Evolutionary conservation across 2,329 filamentous ascomycete species (phyloP).

Genomic region (Bipolaris cookei): DNA sequence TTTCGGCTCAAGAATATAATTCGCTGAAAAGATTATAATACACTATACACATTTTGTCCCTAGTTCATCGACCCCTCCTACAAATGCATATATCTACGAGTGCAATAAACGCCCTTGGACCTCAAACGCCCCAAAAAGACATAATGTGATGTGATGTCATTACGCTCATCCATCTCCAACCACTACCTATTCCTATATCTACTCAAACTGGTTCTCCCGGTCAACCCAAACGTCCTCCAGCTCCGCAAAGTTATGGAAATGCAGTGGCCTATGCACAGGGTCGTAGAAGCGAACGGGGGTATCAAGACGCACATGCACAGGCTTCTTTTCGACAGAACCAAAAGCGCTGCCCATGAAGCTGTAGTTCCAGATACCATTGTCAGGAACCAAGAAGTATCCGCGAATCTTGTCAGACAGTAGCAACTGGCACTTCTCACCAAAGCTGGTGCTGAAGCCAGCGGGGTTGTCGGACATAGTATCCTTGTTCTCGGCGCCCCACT

Average conservation of each 20-base stretch:
- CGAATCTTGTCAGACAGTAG: constrained; percentile 90
- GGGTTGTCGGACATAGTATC: constrained; percentile 92
- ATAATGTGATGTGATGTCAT: not conserved
- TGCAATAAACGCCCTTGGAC: constrained; percentile 16
- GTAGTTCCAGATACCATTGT: constrained; percentile 93
- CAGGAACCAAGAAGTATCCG: constrained; percentile 95
- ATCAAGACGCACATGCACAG: constrained; percentile 90
- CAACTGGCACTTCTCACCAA: constrained; percentile 95
- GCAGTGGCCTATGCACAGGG: constrained; percentile 86
- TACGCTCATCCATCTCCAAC: not conserved
- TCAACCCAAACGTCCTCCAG: constrained; percentile 97
- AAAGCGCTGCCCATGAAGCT: constrained; percentile 96
- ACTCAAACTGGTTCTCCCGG: constrained; percentile 85
- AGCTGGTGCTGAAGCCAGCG: constrained; percentile 86
- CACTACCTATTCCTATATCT: not conserved
- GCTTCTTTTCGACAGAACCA: constrained; percentile 85
- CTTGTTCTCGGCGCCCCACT: constrained; percentile 96
- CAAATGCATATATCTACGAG: constrained; percentile 7
- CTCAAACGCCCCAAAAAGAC: constrained; percentile 14
- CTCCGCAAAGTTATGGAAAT: constrained; percentile 98
- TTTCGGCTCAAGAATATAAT: constrained; percentile 6
- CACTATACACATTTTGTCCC: constrained; percentile 29
- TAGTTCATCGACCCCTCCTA: constrained; percentile 7
- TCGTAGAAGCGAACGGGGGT: constrained; percentile 89
- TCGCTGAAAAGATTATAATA: constrained; percentile 23